phyloP scores from a whole-genome alignment of 2,329 filamentous ascomycete species.

The Cercospora sesami region DNA sequence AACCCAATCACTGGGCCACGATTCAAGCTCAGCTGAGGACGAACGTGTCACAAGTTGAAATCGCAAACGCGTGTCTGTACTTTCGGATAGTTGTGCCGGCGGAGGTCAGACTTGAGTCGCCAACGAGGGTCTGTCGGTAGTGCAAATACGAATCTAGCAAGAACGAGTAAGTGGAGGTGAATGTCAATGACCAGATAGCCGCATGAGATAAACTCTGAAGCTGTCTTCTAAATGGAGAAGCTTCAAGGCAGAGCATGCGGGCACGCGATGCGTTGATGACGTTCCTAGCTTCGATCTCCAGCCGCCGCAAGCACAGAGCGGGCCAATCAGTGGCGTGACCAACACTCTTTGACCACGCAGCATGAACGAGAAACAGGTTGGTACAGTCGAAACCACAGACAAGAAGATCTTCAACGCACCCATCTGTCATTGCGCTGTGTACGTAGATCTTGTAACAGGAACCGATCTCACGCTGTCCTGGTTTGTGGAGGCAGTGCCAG shows the following conservation, averaged over 20 bases:
- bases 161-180: not conserved
- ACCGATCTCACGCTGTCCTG: not conserved
- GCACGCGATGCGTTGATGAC: slow-evolving; percentile 10
- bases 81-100: not conserved
- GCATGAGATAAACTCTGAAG: slow-evolving; percentile 8
- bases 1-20: slow-evolving; percentile 3
- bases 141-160: not conserved
- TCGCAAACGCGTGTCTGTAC: not conserved
- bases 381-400: not conserved
- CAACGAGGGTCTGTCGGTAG: not conserved
- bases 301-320: not conserved
- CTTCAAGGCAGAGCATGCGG: slow-evolving; percentile 3
- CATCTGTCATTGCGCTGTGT: not conserved
- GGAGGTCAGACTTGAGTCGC: not conserved
- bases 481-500: not conserved
- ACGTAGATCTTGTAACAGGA: not conserved
- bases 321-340: slow-evolving; percentile 9
- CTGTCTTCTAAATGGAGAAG: slow-evolving; percentile 4
- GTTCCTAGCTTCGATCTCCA: slow-evolving; percentile 11
- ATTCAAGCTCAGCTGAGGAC: not conserved
- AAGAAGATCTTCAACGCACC: not conserved
- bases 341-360: not conserved
- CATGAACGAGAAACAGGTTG: slow-evolving; percentile 12
- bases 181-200: slow-evolving; percentile 3
- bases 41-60: not conserved